Conservation (phyloP, 2,329 filamentous ascomycete genomes). For the Alternaria longipes region DNA sequence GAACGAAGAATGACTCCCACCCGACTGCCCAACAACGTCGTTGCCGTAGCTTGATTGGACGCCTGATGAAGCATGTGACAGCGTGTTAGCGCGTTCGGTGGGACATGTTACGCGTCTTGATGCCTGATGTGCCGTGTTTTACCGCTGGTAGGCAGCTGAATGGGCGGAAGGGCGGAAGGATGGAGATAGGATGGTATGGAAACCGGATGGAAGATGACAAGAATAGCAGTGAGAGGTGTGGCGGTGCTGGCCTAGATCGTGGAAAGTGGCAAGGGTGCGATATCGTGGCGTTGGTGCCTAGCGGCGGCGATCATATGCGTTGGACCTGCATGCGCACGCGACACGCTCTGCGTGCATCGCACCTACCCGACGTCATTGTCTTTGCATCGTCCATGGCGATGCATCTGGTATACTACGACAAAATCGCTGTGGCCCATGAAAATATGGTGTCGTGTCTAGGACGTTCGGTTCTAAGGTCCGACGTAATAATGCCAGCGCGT, state of each 20-base stretch:
- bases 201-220: not conserved
- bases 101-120: slow-evolving; percentile 12
- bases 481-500: not conserved
- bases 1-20: not conserved
- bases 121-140: slow-evolving; percentile 1
- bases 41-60: slow-evolving; percentile 18
- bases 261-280: not conserved
- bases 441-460: not conserved
- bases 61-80: slow-evolving; percentile 24
- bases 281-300: slow-evolving; percentile 1
- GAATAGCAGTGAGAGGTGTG: not conserved
- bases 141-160: not conserved
- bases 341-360: not conserved
- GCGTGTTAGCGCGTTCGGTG: slow-evolving; percentile 25
- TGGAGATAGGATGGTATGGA: not conserved
- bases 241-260: not conserved
- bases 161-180: not conserved
- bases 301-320: not conserved
- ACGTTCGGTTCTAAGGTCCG: not conserved
- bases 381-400: not conserved
- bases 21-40: not conserved
- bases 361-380: not conserved
- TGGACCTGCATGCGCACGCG: not conserved
- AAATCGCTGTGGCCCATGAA: not conserved
- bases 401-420: not conserved